Evolutionary conservation across 139 green algal species (phyloP), one percentile per base, ranked within the genome.

Genomic region (Ettlia oleoabundans): DNA sequence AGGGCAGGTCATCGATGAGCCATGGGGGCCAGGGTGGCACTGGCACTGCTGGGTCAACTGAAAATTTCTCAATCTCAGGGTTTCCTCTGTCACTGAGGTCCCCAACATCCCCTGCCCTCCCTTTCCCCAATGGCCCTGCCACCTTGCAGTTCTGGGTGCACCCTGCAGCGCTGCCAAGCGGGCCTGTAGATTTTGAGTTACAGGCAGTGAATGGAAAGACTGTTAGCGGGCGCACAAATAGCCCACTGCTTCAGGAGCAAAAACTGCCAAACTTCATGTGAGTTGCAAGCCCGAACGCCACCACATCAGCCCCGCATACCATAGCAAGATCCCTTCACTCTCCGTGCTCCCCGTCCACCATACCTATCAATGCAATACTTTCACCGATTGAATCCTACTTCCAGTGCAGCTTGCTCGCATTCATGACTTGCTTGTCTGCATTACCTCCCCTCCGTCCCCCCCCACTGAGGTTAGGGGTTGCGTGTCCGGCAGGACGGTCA

Each of bases 341-440:
- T 43, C 32, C 3, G 32, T 42, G 65, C n/a, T 72, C 65, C 33
- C n/a, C 65, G n/a, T n/a, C 65, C 80, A 86, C 84, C 72, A 92
- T 94, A 81, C 88, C 88, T 75, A 88, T 93, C 40, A 93, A 42
- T 24, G 13, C 65, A 10, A 10, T 58, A n/a, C n/a, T 58, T 10
- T 15, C 47, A 15, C 47, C 47, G 47, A 10, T 58, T 58, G 13
- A 15, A 15, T 15, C 47, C 47, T 58, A 10, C 47, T 10, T 58
- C 15, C 47, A n/a, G n/a, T n/a, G n/a, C n/a, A n/a, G n/a, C n/a
- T 15, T 58, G 47, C 47, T 58, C 15, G 13, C 13, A 24, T 58
- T 58, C 47, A 58, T 15, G n/a, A n/a, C 47, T 58, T 58, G 47
- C 47, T 24, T 58, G 47, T 15, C 47, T 15, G 13, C 47, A 58